These are phyloP conservation scores for sunflower (Helianthus annuus) DNA, from an alignment of 129 eudicot genomes.

Conservation along the genomic window HanXRQr2.0-SUNRISE NC_035436.2:139594455-139594954, in stretches of 20 bases:
- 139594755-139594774: no score
- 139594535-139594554: constrained; percentile 90
- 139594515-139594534: background rate
- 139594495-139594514: background rate
- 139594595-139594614: constrained; percentile 93
- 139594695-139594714: constrained; percentile 23
- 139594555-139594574: constrained; percentile 74
- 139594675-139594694: background rate
- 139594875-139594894: no score
- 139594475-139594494: background rate
- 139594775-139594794: no score
- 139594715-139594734: background rate
- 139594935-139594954: no score
- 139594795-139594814: no score
- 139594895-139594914: no score
- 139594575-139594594: constrained; percentile 78
- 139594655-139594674: constrained; percentile 51
- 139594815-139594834: no score
- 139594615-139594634: constrained; percentile 80
- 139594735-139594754: background rate
- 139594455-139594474: constrained; percentile 97
- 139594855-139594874: no score
- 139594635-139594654: constrained; percentile 90
- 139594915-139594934: no score
- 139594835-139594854: no score